Conservation (phyloP, 139 green algal genomes). For the Penium margaritaceum region DNA sequence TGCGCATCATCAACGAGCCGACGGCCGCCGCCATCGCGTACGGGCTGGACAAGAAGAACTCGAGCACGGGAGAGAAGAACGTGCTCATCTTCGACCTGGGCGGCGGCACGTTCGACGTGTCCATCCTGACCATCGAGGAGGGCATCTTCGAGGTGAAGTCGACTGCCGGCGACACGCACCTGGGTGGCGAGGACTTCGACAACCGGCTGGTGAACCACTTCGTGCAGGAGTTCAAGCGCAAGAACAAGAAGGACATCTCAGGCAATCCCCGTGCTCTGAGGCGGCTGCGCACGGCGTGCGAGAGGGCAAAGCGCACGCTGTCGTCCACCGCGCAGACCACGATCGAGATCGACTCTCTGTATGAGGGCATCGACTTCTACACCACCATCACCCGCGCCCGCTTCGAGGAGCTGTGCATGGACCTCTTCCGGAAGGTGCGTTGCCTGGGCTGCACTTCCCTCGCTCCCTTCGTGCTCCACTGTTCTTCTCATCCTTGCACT, state of each 20-base stretch:
- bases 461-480: too few species aligned
- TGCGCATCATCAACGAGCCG: slow-evolving; percentile 99
- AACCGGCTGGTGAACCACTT: slow-evolving; percentile 78
- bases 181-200: slow-evolving; percentile 98
- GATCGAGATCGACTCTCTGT: slow-evolving; percentile 94
- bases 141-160: slow-evolving; percentile 95
- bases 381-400: slow-evolving; percentile 86
- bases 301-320: slow-evolving; percentile 87
- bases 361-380: slow-evolving; percentile 95
- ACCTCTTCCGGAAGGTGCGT: slow-evolving; percentile 83
- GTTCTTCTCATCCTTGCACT: too few species aligned
- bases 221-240: slow-evolving; percentile 47
- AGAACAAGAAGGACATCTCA: slow-evolving; percentile 89
- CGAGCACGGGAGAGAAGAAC: slow-evolving; percentile 34
- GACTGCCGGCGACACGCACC: slow-evolving; percentile 92
- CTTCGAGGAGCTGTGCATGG: slow-evolving; percentile 98
- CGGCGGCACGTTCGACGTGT: slow-evolving; percentile 52
- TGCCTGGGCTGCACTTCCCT: too few species aligned
- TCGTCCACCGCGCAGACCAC: slow-evolving; percentile 75
- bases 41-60: slow-evolving; percentile 45
- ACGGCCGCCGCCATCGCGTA: slow-evolving; percentile 89
- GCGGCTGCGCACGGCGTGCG: slow-evolving; percentile 77
- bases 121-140: slow-evolving; percentile 88
- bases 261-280: slow-evolving; percentile 66
- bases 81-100: slow-evolving; percentile 83